Evolutionary conservation across 768 basidiomycete species (phyloP).

Genomic region (Suillus luteus): DNA sequence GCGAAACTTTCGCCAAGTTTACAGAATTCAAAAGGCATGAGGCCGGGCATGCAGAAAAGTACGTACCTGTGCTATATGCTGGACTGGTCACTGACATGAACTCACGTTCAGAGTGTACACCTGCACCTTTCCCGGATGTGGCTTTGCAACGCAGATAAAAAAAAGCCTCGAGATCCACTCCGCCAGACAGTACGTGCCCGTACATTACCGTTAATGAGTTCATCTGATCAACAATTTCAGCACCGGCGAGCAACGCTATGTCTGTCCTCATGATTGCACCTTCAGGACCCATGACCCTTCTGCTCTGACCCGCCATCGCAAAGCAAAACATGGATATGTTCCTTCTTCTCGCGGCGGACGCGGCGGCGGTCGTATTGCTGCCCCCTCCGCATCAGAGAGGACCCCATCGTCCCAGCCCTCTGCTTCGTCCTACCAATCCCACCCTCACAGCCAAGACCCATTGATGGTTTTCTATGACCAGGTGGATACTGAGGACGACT

Average conservation of each 20-base stretch:
- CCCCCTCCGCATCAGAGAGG: not conserved
- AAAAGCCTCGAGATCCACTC: slow-evolving; percentile 26
- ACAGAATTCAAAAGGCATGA: slow-evolving; percentile 28
- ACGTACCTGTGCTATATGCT: not conserved
- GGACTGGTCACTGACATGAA: slow-evolving; percentile 10
- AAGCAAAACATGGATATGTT: slow-evolving; percentile 23
- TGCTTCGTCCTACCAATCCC: not conserved
- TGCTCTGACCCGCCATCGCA: slow-evolving; percentile 28
- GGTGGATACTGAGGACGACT: not conserved
- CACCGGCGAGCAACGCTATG: slow-evolving; percentile 22
- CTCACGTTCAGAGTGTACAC: slow-evolving; percentile 18
- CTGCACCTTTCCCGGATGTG: slow-evolving; percentile 20
- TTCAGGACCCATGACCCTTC: slow-evolving; percentile 31
- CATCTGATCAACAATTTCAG: slow-evolving; percentile 13
- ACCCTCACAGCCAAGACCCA: not conserved
- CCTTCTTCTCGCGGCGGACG: slow-evolving; percentile 13
- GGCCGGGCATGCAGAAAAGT: slow-evolving; percentile 21
- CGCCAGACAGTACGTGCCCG: slow-evolving; percentile 20
- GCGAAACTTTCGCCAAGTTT: slow-evolving; percentile 17
- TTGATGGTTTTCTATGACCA: not conserved
- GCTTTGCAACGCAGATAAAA: slow-evolving; percentile 22
- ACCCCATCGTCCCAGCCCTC: not conserved
- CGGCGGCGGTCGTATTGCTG: not conserved
- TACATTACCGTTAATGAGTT: too few species aligned
- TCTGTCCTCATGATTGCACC: slow-evolving; percentile 15